Conservation (phyloP, 2,329 filamentous ascomycete species). For the Harringtonia lauricola region DNA sequence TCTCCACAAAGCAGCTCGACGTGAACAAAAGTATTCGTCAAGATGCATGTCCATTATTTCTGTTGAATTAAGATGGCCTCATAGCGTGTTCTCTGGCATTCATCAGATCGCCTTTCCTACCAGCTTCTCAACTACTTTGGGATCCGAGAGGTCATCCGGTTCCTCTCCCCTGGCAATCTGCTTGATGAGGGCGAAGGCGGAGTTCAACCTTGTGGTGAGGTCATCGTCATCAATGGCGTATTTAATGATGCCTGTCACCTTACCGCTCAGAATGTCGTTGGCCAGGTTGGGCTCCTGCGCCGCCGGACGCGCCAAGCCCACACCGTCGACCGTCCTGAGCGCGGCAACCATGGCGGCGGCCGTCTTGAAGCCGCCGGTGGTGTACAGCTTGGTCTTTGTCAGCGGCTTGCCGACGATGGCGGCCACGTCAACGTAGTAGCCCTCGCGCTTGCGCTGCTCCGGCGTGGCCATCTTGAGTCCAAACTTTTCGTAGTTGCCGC, state of each 20-base stretch:
- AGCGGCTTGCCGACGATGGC: slow-evolving; percentile 33
- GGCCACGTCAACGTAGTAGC: slow-evolving; percentile 51
- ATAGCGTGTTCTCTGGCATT: too few relatives aligned
- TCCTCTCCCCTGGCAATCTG: not conserved
- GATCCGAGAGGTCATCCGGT: not conserved
- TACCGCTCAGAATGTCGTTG: slow-evolving; percentile 17
- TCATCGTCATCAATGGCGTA: not conserved
- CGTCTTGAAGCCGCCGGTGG: slow-evolving; percentile 48
- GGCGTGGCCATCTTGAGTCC: slow-evolving; percentile 41
- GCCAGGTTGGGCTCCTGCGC: slow-evolving; percentile 22
- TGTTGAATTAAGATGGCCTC: too few relatives aligned
- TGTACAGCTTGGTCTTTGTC: slow-evolving; percentile 41
- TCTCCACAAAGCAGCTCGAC: too few relatives aligned
- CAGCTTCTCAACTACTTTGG: too few relatives aligned
- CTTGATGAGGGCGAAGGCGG: not conserved
- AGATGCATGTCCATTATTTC: too few relatives aligned
- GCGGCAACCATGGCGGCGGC: slow-evolving; percentile 46
- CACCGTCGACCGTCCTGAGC: slow-evolving; percentile 32
- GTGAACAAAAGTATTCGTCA: too few relatives aligned
- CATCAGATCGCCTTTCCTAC: too few relatives aligned
- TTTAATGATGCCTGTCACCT: slow-evolving; percentile 4
- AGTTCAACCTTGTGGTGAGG: too few relatives aligned
- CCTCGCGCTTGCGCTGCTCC: slow-evolving; percentile 41
- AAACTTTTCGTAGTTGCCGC: slow-evolving; percentile 46
- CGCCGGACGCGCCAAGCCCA: slow-evolving; percentile 38